A percentile compares a stretch with the other conserved stretches of the same genome.
Conservation (phyloP, 208 protist genomes). For the Wallacemonas sp. region DNA sequence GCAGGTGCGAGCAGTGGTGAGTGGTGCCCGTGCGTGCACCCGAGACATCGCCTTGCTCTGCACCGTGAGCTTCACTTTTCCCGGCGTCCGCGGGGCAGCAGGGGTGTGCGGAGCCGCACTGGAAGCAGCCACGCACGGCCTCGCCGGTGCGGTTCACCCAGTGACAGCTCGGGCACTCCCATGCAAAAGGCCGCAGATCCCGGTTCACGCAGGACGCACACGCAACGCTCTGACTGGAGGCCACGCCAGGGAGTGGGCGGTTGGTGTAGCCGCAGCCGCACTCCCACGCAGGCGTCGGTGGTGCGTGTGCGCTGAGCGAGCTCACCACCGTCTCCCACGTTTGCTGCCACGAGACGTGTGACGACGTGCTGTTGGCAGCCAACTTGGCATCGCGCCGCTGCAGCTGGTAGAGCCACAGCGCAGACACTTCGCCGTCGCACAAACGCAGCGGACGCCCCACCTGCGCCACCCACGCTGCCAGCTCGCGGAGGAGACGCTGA, state of each 20-base stretch:
- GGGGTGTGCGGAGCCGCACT: constrained; percentile 56
- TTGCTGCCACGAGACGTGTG: not conserved
- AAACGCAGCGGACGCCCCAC: constrained; percentile 37
- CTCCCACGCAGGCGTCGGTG: constrained; percentile 14
- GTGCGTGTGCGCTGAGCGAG: not conserved
- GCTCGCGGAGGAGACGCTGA: constrained; percentile 17
- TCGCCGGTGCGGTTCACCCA: constrained; percentile 30
- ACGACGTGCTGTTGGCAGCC: not conserved
- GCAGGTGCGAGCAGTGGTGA: not conserved
- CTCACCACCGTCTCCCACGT: not conserved
- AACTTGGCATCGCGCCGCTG: constrained; percentile 11
- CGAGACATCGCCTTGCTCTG: no score
- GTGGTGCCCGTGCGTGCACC: no score
- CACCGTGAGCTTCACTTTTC: no score
- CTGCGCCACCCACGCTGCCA: constrained; percentile 21
- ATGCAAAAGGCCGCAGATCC: constrained; percentile 27
- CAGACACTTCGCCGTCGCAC: not conserved
- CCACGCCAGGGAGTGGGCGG: not conserved
- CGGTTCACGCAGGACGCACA: constrained; percentile 48
- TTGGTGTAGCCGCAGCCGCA: constrained; percentile 61
- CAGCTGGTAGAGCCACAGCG: constrained; percentile 28
- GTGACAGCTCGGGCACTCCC: constrained; percentile 56
- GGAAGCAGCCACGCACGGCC: constrained; percentile 35
- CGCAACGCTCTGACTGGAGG: not conserved
- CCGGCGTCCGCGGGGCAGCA: not conserved